Percentiles rank a stretch among this genome's conserved stretches.
phyloP scores from a whole-genome alignment of 306 rosid species.

The Medicago truncatula region DNA sequence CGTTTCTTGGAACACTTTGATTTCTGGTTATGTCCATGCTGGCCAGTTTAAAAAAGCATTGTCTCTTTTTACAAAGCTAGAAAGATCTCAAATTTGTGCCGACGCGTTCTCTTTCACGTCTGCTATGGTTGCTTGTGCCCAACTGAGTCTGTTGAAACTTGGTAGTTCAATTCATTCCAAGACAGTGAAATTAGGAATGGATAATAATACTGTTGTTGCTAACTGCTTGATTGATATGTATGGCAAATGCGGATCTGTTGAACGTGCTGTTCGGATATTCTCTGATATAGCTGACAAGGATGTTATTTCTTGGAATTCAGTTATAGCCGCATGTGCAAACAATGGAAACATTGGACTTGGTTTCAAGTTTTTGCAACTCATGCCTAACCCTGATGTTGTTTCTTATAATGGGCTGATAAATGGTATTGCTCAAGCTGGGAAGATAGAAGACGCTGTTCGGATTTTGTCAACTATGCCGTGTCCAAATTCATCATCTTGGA shows the following conservation, averaged over 20 bases:
- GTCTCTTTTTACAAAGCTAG: slow-evolving; percentile 44
- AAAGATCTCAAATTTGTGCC: slow-evolving; percentile 51
- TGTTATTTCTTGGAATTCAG: slow-evolving; percentile 72
- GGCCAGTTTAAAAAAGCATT: slow-evolving; percentile 58
- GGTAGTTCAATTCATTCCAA: slow-evolving; percentile 68
- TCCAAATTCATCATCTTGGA: slow-evolving; percentile 80
- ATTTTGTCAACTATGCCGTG: slow-evolving; percentile 59
- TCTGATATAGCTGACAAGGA: slow-evolving; percentile 51
- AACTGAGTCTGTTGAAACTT: slow-evolving; percentile 47
- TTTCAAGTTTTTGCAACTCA: slow-evolving; percentile 48
- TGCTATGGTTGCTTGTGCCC: slow-evolving; percentile 64
- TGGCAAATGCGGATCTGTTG: slow-evolving; percentile 69
- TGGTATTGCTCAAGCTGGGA: slow-evolving; percentile 66
- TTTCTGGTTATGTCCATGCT: slow-evolving; percentile 63
- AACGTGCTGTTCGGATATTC: slow-evolving; percentile 49
- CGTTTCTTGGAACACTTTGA: slow-evolving; percentile 72
- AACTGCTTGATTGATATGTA: slow-evolving; percentile 83
- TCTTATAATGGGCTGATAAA: slow-evolving; percentile 71
- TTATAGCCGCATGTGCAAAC: slow-evolving; percentile 63
- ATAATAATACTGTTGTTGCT: slow-evolving; percentile 48
- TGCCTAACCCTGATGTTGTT: slow-evolving; percentile 64
- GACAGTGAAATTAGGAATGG: slow-evolving; percentile 57
- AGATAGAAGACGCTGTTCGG: slow-evolving; percentile 57
- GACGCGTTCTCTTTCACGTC: slow-evolving; percentile 63
- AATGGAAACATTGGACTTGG: slow-evolving; percentile 61